Evolutionary conservation across 352 stramenopile species (phyloP).

Genomic region (Globisporangium nunn): DNA sequence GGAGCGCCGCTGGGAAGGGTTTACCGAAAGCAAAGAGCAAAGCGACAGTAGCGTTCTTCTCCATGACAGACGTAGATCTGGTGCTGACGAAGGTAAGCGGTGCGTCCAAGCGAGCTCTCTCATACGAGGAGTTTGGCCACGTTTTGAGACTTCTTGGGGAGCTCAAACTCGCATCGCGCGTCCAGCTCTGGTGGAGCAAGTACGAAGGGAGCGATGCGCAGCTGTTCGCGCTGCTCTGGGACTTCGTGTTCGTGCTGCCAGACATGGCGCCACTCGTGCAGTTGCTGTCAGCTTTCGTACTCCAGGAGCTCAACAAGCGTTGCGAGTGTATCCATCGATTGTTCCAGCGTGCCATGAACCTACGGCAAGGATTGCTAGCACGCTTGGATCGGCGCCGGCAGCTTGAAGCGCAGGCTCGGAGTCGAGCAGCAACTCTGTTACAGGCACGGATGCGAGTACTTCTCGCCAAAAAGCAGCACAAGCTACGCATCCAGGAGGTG

Average conservation of each 20-base stretch:
- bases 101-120: slow-evolving; percentile 38
- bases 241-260: slow-evolving; percentile 26
- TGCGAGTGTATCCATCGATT: slow-evolving; percentile 27
- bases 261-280: slow-evolving; percentile 18
- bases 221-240: slow-evolving; percentile 39
- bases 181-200: slow-evolving; percentile 39
- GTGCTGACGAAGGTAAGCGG: slow-evolving; percentile 43
- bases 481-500: slow-evolving; percentile 22
- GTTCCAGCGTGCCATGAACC: slow-evolving; percentile 17
- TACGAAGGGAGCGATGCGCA: slow-evolving; percentile 31
- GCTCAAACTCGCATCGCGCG: slow-evolving; percentile 15
- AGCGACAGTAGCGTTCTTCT: slow-evolving; percentile 20
- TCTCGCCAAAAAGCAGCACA: slow-evolving; percentile 26
- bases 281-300: slow-evolving; percentile 12
- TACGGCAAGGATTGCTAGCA: slow-evolving; percentile 20
- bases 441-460: slow-evolving; percentile 26
- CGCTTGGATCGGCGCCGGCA: slow-evolving; percentile 13
- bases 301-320: slow-evolving; percentile 17
- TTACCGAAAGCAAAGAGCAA: slow-evolving; percentile 9
- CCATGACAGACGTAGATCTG: slow-evolving; percentile 51
- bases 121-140: slow-evolving; percentile 34
- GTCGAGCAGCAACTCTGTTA: slow-evolving; percentile 20
- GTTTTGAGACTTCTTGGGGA: slow-evolving; percentile 28
- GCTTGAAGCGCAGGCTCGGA: slow-evolving; percentile 11
- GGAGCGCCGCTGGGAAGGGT: neutral